These are phyloP conservation scores for Cytospora piceae DNA, from an alignment of 2,329 filamentous ascomycete species.

Conservation along the genomic window DNA sequence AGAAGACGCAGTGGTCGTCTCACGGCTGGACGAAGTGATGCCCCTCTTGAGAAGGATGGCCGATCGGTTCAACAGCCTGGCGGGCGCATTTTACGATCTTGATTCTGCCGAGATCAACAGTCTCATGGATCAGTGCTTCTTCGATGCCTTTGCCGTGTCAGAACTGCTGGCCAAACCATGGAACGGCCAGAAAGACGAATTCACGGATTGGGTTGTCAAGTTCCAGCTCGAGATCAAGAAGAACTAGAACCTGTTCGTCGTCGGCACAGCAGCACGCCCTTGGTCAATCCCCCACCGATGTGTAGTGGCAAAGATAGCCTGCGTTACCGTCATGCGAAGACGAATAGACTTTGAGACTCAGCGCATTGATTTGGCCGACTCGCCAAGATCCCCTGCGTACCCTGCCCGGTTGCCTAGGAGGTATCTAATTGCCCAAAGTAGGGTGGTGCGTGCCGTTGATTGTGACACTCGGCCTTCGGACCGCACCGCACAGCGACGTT, in stretches of 20 bases:
- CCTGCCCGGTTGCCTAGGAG: neutral
- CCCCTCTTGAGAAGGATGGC: conserved; percentile 62
- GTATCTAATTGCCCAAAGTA: neutral
- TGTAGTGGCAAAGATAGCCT: neutral
- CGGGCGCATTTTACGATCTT: conserved; percentile 72
- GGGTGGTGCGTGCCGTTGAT: neutral
- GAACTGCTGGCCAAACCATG: conserved; percentile 63
- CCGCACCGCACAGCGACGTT: neutral
- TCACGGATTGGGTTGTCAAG: conserved; percentile 73
- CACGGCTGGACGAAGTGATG: conserved; percentile 60
- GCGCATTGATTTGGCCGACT: neutral
- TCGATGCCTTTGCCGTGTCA: conserved; percentile 59
- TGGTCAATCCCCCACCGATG: neutral
- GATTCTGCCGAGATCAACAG: conserved; percentile 62
- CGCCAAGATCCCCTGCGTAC: neutral
- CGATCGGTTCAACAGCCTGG: conserved; percentile 70
- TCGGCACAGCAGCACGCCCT: neutral
- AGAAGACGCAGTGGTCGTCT: conserved; percentile 38
- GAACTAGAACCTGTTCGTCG: conserved; percentile 28
- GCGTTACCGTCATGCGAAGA: neutral
- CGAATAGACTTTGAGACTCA: neutral
- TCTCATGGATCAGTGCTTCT: conserved; percentile 62
- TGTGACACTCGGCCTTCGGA: conserved; percentile 13
- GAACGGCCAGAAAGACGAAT: conserved; percentile 72
- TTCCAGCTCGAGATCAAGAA: conserved; percentile 59